Evolutionary conservation across 176 grass and related monocot genomes (phyloP).

Genomic region (Triticum dicoccoides): DNA sequence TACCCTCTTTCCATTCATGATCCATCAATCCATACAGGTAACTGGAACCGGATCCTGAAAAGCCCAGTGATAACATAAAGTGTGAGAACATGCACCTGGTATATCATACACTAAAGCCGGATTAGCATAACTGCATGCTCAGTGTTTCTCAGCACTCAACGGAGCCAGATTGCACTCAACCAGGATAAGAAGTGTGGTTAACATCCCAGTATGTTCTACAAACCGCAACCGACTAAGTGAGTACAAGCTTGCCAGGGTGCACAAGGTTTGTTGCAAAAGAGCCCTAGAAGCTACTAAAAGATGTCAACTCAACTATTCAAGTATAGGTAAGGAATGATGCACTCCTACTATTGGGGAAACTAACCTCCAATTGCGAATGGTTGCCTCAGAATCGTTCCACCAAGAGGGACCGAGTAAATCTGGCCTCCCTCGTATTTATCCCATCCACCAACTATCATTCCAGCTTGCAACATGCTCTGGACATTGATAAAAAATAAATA

Average conservation of each 20-base stretch:
- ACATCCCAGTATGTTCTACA: background rate
- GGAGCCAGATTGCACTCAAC: background rate
- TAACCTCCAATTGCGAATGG: constrained; percentile 95
- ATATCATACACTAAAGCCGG: background rate
- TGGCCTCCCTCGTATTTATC: constrained; percentile 96
- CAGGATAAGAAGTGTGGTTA: background rate
- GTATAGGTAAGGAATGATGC: background rate
- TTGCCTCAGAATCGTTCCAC: constrained; percentile 81
- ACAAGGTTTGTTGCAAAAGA: background rate
- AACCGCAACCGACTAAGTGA: background rate
- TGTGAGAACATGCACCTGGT: background rate
- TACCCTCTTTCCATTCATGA: constrained; percentile 91
- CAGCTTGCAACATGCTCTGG: constrained; percentile 96
- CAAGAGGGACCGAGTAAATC: constrained; percentile 91
- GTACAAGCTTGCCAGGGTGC: background rate
- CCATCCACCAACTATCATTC: constrained; percentile 93
- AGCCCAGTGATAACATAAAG: background rate
- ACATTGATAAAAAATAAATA: constrained; percentile 12
- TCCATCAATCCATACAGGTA: constrained; percentile 89
- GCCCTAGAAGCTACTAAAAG: background rate
- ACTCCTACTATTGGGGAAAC: background rate
- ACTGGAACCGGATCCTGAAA: constrained; percentile 81
- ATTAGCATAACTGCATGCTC: background rate
- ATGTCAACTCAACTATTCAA: background rate
- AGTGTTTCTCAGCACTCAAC: background rate